These are phyloP conservation scores for Penicillium oxalicum DNA, from an alignment of 2,329 filamentous ascomycete species.

Conservation along the genomic window DNA sequence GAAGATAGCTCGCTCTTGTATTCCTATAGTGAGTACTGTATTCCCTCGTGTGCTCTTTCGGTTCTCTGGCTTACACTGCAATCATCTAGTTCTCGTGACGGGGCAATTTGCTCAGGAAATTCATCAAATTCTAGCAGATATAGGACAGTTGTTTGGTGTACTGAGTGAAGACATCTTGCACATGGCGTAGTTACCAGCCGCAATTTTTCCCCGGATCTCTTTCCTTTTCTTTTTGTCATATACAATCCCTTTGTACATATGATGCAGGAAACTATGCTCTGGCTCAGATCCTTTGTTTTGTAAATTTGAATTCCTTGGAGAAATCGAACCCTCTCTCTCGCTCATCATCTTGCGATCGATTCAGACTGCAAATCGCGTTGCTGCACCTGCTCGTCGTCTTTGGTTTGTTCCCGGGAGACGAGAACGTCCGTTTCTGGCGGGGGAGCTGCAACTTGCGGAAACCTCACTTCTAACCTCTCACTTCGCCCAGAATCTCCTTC, in stretches of 20 bases:
- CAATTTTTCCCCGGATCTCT: neutral
- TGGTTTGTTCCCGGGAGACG: constrained; percentile 7
- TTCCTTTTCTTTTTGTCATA: neutral
- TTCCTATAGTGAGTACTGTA: constrained; percentile 62
- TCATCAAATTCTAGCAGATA: constrained; percentile 47
- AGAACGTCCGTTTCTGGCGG: constrained; percentile 23
- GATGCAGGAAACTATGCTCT: too few species aligned
- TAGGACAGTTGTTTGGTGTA: constrained; percentile 56
- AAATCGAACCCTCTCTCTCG: neutral
- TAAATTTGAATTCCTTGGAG: neutral
- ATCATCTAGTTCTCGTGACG: constrained; percentile 52
- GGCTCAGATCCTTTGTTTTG: too few species aligned
- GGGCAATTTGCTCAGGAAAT: constrained; percentile 55
- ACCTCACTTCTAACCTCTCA: constrained; percentile 24
- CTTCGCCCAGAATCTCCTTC: constrained; percentile 21
- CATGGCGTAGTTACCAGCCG: constrained; percentile 39
- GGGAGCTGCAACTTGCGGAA: constrained; percentile 20
- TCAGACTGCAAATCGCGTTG: neutral
- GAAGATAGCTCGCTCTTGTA: constrained; percentile 86
- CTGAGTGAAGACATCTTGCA: constrained; percentile 57
- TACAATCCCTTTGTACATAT: neutral
- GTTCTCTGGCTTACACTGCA: too few species aligned
- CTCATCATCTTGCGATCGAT: too few species aligned
- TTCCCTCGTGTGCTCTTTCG: too few species aligned
- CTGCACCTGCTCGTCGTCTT: neutral